A percentile compares a stretch with the other conserved stretches of the same genome.
These are phyloP conservation scores for Leccinum cinnamomeum DNA, from an alignment of 1,284 basidiomycete genomes.

Conservation along the genomic window DNA sequence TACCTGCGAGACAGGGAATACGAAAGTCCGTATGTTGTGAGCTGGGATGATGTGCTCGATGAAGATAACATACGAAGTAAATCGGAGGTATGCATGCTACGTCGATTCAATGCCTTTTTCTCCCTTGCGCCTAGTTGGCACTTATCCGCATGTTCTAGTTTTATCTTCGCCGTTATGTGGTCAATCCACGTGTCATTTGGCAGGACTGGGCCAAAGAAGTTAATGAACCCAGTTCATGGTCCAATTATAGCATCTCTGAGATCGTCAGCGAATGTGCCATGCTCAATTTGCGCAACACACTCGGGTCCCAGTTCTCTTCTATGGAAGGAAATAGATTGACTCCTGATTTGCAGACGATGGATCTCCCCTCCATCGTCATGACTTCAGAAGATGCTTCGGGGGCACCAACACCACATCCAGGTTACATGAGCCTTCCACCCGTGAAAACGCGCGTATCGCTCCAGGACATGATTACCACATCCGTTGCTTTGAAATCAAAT, in stretches of 20 bases:
- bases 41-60: constrained; percentile 69
- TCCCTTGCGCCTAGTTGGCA: neutral
- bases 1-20: constrained; percentile 56
- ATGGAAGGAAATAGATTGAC: constrained; percentile 13
- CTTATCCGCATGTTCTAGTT: constrained; percentile 42
- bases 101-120: neutral
- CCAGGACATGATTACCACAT: constrained; percentile 69
- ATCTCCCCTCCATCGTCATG: constrained; percentile 7
- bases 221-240: constrained; percentile 63
- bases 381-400: constrained; percentile 22
- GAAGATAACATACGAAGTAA: constrained; percentile 67
- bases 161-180: constrained; percentile 67
- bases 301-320: constrained; percentile 39
- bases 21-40: constrained; percentile 56
- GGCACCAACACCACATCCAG: constrained; percentile 31
- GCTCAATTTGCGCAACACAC: constrained; percentile 60
- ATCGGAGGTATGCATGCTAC: constrained; percentile 50
- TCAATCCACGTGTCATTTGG: constrained; percentile 74
- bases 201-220: constrained; percentile 65
- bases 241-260: constrained; percentile 60
- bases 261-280: constrained; percentile 73
- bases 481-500: constrained; percentile 67
- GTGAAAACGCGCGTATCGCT: constrained; percentile 53
- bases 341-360: constrained; percentile 8
- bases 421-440: constrained; percentile 23